These are phyloP conservation scores for Boletus fagicola DNA, from an alignment of 768 basidiomycete species.

Conservation along the genomic window DNA sequence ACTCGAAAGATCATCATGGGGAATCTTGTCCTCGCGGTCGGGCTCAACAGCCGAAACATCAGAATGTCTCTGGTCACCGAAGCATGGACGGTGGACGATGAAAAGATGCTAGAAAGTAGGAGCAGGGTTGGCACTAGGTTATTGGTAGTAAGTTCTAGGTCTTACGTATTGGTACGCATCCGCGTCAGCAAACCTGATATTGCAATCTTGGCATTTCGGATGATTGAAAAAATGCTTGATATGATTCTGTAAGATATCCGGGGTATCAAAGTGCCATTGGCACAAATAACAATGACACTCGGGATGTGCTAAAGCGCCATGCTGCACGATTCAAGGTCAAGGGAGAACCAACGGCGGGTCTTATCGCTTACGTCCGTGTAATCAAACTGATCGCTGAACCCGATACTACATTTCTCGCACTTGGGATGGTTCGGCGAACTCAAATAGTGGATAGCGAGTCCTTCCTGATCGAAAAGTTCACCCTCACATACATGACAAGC, in stretches of 20 bases:
- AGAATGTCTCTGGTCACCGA: slow-evolving; percentile 8
- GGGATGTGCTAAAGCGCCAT: slow-evolving; percentile 32
- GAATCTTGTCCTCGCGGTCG: background rate
- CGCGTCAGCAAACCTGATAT: slow-evolving; percentile 41
- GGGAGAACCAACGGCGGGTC: background rate
- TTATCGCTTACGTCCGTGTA: slow-evolving; percentile 27
- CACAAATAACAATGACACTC: slow-evolving; percentile 38
- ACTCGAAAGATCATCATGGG: slow-evolving; percentile 2
- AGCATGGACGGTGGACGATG: slow-evolving; percentile 22
- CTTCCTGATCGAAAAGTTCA: slow-evolving; percentile 21
- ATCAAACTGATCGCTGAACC: slow-evolving; percentile 28
- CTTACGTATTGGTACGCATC: slow-evolving; percentile 39
- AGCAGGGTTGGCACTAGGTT: background rate
- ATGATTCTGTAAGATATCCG: slow-evolving; percentile 39
- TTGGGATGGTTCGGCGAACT: slow-evolving; percentile 29
- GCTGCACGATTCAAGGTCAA: slow-evolving; percentile 23
- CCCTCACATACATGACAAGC: slow-evolving; percentile 33
- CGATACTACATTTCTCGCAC: slow-evolving; percentile 27
- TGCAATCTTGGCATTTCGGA: slow-evolving; percentile 45
- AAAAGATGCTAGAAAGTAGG: slow-evolving; percentile 27
- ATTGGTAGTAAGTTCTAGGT: background rate
- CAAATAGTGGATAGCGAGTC: slow-evolving; percentile 27
- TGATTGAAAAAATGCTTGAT: slow-evolving; percentile 42
- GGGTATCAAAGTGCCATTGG: slow-evolving; percentile 39
- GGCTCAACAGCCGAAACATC: background rate